Evolutionary conservation across 2,329 filamentous ascomycete species (phyloP).

Genomic region (Fusarium compactum): DNA sequence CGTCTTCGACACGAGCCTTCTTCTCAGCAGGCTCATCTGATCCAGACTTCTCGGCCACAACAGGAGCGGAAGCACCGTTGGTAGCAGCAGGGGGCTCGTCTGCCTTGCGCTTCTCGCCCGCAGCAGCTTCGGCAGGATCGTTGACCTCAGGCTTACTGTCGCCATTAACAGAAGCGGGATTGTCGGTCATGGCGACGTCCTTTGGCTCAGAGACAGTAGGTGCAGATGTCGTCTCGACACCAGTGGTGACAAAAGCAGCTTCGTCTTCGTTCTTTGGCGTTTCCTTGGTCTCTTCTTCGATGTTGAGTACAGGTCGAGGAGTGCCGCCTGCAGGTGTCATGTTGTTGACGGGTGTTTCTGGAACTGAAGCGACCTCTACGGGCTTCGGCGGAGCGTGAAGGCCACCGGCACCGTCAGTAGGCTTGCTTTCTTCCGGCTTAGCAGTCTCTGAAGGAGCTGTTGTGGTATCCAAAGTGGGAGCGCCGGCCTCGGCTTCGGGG

Average conservation of each 20-base stretch:
- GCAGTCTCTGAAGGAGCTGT: constrained; percentile 38
- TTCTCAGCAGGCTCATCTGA: constrained; percentile 53
- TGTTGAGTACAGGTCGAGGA: constrained; percentile 52
- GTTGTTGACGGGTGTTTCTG: constrained; percentile 53
- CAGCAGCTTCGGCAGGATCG: constrained; percentile 33
- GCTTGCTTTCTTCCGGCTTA: constrained; percentile 41
- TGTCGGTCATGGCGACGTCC: constrained; percentile 34
- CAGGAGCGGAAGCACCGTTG: constrained; percentile 29
- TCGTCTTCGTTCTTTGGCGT: constrained; percentile 43
- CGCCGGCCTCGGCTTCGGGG: constrained; percentile 47
- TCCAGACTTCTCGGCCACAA: constrained; percentile 40
- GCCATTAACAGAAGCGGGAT: constrained; percentile 37
- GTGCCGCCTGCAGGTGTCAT: constrained; percentile 53
- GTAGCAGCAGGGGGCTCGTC: constrained; percentile 46
- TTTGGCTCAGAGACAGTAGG: constrained; percentile 40
- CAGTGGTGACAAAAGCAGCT: constrained; percentile 43
- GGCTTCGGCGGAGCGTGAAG: constrained; percentile 48
- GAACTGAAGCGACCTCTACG: constrained; percentile 53
- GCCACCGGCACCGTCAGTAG: constrained; percentile 28
- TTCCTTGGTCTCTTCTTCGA: constrained; percentile 49
- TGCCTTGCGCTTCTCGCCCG: constrained; percentile 57
- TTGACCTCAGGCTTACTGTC: constrained; percentile 32
- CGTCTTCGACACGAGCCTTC: constrained; percentile 56
- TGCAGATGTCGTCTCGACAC: constrained; percentile 40
- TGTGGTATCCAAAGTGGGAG: constrained; percentile 45